phyloP scores from a whole-genome alignment of 2,329 filamentous ascomycete genomes.

The Ophidiomyces ophidiicola region DNA sequence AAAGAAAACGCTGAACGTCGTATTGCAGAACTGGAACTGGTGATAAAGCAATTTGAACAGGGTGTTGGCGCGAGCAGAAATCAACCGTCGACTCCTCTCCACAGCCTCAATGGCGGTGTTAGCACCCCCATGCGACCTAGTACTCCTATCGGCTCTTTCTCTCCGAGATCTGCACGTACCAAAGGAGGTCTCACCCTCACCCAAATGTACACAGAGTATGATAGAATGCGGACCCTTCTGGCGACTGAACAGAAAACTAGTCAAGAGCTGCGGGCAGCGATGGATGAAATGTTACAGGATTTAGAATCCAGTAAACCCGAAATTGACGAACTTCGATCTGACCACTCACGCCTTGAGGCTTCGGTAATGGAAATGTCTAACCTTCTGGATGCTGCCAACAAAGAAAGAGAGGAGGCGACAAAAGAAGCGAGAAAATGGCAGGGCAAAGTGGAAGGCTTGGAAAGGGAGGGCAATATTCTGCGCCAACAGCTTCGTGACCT shows the following conservation, averaged over 20 bases:
- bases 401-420: conserved; percentile 65
- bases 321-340: conserved; percentile 69
- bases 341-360: conserved; percentile 65
- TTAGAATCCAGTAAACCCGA: conserved; percentile 80
- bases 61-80: conserved; percentile 35
- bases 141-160: conserved; percentile 40
- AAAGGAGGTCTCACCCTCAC: conserved; percentile 47
- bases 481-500: conserved; percentile 80
- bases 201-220: conserved; percentile 52
- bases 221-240: conserved; percentile 54
- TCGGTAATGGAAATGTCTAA: conserved; percentile 77
- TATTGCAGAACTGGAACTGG: conserved; percentile 52
- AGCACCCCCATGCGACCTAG: conserved; percentile 40
- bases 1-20: conserved; percentile 50
- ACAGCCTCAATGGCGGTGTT: conserved; percentile 39
- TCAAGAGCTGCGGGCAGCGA: conserved; percentile 58
- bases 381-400: conserved; percentile 67
- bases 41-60: conserved; percentile 49
- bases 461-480: conserved; percentile 61
- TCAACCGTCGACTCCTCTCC: conserved; percentile 43
- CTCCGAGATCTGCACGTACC: conserved; percentile 43
- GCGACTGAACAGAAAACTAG: conserved; percentile 61
- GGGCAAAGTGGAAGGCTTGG: conserved; percentile 51
- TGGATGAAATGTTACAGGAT: conserved; percentile 76
- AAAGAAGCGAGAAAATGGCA: conserved; percentile 70